These are phyloP conservation scores for Bigelowiella natans DNA, from an alignment of 78 protist genomes.

Conservation along the genomic window DNA sequence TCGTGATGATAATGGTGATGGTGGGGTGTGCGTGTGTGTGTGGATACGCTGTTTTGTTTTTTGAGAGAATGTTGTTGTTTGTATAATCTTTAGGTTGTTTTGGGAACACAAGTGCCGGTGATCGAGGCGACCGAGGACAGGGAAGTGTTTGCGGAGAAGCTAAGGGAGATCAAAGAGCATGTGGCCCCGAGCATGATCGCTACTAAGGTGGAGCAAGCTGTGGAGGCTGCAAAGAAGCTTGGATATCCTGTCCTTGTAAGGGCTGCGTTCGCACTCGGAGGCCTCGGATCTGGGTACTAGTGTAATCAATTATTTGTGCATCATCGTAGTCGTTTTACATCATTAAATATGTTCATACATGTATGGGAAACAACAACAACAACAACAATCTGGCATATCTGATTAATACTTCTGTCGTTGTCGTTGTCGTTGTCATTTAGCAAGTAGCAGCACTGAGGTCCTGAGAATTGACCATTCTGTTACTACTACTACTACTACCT, in stretches of 20 bases:
- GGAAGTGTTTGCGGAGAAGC: slow-evolving; percentile 68
- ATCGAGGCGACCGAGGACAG: slow-evolving; percentile 88
- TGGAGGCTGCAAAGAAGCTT: slow-evolving; percentile 46
- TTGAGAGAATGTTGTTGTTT: neutral
- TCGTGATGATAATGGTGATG: neutral
- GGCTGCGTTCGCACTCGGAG: slow-evolving; percentile 90
- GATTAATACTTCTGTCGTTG: too few relatives aligned
- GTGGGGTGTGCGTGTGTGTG: neutral
- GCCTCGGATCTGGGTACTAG: too few relatives aligned
- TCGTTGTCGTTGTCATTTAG: too few relatives aligned
- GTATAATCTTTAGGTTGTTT: slow-evolving; percentile 19
- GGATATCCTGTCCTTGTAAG: slow-evolving; percentile 69
- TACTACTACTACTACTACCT: too few relatives aligned
- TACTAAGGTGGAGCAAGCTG: slow-evolving; percentile 38
- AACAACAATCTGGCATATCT: too few relatives aligned
- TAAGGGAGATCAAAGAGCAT: neutral
- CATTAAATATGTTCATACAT: too few relatives aligned
- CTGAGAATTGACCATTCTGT: too few relatives aligned
- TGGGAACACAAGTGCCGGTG: neutral
- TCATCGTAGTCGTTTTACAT: too few relatives aligned
- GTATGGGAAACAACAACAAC: too few relatives aligned
- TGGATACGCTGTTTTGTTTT: neutral
- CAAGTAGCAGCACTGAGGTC: too few relatives aligned
- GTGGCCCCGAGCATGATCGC: slow-evolving; percentile 8
- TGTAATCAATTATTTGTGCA: too few relatives aligned